Percentiles rank a stretch among this genome's conserved stretches.
phyloP scores from a whole-genome alignment of 805 yeast genomes.

The Ogataea trehaloabstinens region DNA sequence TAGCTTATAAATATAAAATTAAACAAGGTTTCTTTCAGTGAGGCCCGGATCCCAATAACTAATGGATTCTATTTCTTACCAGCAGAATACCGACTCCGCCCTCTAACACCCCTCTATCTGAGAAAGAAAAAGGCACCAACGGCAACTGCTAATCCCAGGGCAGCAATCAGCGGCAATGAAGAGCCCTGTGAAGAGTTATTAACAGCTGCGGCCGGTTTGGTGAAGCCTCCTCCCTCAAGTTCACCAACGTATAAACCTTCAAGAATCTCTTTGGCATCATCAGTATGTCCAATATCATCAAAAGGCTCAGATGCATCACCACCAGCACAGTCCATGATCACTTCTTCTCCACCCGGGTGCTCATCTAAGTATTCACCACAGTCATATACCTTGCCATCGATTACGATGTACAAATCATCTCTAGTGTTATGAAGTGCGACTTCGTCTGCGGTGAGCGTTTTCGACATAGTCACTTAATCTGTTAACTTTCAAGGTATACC shows the following conservation, averaged over 20 bases:
- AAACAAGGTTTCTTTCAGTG: too few species aligned
- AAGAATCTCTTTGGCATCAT: slow-evolving; percentile 84
- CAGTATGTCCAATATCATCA: slow-evolving; percentile 94
- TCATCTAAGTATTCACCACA: slow-evolving; percentile 65
- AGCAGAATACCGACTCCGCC: too few species aligned
- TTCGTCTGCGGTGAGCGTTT: slow-evolving; percentile 61
- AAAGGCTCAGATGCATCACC: slow-evolving; percentile 70
- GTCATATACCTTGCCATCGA: slow-evolving; percentile 78
- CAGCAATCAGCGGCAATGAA: slow-evolving; percentile 29
- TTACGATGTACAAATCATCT: slow-evolving; percentile 80
- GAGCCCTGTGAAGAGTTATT: slow-evolving; percentile 12
- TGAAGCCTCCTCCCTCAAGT: slow-evolving; percentile 63
- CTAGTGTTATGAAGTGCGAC: slow-evolving; percentile 70
- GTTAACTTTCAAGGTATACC: background rate
- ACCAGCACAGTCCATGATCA: slow-evolving; percentile 79
- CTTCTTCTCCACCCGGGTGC: slow-evolving; percentile 78
- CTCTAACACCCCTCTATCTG: too few species aligned
- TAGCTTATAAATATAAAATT: too few species aligned
- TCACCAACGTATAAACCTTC: slow-evolving; percentile 71
- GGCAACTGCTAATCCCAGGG: slow-evolving; percentile 38
- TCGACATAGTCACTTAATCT: slow-evolving; percentile 40
- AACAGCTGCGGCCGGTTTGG: slow-evolving; percentile 34
- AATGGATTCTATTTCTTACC: too few species aligned
- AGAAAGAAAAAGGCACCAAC: slow-evolving; percentile 41
- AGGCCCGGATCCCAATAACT: too few species aligned